These are phyloP conservation scores for Cornus controversa DNA, from an alignment of 148 eudicot species.

Conservation along the genomic window DNA sequence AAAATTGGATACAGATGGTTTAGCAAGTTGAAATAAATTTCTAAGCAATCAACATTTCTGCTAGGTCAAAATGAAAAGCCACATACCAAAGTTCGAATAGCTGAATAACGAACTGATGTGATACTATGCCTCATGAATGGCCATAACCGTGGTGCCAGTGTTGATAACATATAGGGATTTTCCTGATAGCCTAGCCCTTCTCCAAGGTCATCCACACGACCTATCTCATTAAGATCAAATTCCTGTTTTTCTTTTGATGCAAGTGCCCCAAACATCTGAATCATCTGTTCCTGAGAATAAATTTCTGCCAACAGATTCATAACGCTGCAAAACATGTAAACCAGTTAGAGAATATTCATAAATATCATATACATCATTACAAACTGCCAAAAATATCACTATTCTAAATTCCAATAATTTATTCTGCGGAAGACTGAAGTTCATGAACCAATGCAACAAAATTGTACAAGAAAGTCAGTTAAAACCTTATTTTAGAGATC, in stretches of 20 bases:
- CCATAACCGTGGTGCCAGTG: constrained; percentile 95
- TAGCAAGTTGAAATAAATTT: background rate
- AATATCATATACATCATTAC: background rate
- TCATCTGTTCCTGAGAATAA: constrained; percentile 92
- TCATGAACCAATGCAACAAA: background rate
- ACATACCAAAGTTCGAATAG: constrained; percentile 77
- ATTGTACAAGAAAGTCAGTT: background rate
- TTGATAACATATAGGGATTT: constrained; percentile 71
- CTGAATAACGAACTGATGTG: constrained; percentile 94
- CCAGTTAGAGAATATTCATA: constrained; percentile 2
- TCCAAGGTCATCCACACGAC: constrained; percentile 43
- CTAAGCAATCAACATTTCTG: background rate
- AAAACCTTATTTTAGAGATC: background rate
- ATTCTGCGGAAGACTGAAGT: background rate
- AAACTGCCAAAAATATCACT: background rate
- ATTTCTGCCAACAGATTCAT: constrained; percentile 97
- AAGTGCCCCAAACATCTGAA: constrained; percentile 54
- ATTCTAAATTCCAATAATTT: background rate
- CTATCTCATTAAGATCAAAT: constrained; percentile 75
- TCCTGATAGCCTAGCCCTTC: constrained; percentile 45
- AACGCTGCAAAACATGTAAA: constrained; percentile 54
- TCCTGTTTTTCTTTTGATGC: constrained; percentile 39
- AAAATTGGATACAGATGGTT: background rate
- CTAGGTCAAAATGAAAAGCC: background rate
- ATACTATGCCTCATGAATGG: constrained; percentile 99